A percentile compares a stretch with the other conserved stretches of the same genome.
Conservation (phyloP, 495 filamentous ascomycete genomes). For the Podospora sp. region DNA sequence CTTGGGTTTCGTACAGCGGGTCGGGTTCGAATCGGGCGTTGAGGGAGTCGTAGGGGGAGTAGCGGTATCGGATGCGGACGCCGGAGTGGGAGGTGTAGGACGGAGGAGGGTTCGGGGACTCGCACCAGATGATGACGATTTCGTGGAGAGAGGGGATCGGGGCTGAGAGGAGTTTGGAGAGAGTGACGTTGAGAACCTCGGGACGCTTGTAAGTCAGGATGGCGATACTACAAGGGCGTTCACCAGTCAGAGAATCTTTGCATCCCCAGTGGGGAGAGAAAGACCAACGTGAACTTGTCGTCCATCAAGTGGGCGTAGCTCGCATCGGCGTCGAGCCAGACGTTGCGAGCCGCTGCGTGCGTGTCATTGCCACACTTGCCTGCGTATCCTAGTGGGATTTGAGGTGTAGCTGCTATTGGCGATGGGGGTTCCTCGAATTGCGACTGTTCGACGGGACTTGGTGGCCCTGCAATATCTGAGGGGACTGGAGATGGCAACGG, state of each 20-base stretch:
- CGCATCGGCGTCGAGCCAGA: conserved; percentile 18
- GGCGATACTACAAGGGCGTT: conserved; percentile 18
- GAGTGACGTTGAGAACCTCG: conserved; percentile 22
- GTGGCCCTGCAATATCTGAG: background rate
- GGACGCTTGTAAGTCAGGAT: conserved; percentile 24
- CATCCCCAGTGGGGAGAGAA: too few species aligned
- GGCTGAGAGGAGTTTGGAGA: conserved; percentile 10
- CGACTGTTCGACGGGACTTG: background rate
- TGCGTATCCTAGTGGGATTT: conserved; percentile 5
- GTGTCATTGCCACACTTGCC: conserved; percentile 10
- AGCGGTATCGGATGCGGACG: conserved; percentile 24
- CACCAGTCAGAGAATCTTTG: too few species aligned
- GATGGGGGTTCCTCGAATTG: background rate
- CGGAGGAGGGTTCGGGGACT: conserved; percentile 17
- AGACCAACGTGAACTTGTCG: conserved; percentile 30
- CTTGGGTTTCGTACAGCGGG: conserved; percentile 23
- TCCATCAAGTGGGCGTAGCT: conserved; percentile 18
- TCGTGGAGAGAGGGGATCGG: conserved; percentile 27
- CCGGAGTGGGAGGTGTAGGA: conserved; percentile 18
- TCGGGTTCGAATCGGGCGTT: conserved; percentile 23
- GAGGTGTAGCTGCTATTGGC: background rate
- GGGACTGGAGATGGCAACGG: background rate
- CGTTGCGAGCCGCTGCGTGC: conserved; percentile 11
- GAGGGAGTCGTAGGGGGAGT: conserved; percentile 19
- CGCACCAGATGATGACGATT: conserved; percentile 28